Percentiles rank a stretch among this genome's conserved stretches.
Conservation (phyloP, 202 grass and related monocot species). For the Bolboschoenoplectus hybrid region DNA sequence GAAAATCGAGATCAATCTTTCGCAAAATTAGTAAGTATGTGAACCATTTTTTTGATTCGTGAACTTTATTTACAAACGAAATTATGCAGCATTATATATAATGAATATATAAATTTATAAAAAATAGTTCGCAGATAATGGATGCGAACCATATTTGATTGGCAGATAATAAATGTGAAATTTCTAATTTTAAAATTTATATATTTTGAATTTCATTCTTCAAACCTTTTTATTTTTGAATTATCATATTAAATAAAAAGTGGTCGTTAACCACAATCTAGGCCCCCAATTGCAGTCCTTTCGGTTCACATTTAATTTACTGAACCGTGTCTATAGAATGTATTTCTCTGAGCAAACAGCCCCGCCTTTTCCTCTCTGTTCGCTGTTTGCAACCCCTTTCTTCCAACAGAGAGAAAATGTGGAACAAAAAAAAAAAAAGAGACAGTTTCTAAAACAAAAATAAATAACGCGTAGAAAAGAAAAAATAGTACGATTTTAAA, state of each 20-base stretch:
- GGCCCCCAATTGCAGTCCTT: neutral
- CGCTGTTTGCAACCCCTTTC: slow-evolving; percentile 3
- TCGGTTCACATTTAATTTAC: slow-evolving; percentile 19
- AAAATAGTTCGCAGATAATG: too few species aligned
- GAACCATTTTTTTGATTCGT: too few species aligned
- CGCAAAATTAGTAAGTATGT: too few species aligned
- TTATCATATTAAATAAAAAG: neutral
- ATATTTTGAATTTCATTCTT: too few species aligned
- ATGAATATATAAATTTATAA: too few species aligned
- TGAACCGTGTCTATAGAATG: neutral
- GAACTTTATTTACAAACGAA: too few species aligned
- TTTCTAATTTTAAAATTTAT: too few species aligned
- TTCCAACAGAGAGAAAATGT: neutral
- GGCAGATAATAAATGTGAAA: too few species aligned
- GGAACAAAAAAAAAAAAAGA: neutral
- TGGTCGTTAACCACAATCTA: neutral
- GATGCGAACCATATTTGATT: too few species aligned
- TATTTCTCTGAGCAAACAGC: slow-evolving; percentile 11
- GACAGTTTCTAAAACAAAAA: slow-evolving; percentile 23
- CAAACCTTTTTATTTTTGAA: too few species aligned
- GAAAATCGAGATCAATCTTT: too few species aligned
- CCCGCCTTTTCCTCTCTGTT: neutral
- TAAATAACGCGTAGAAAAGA: slow-evolving; percentile 12
- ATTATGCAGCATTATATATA: too few species aligned
- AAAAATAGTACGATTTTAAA: neutral